Percentiles rank a stretch among this genome's conserved stretches.
phyloP scores from a whole-genome alignment of 2,329 filamentous ascomycete genomes.

The Diaporthe sp. region DNA sequence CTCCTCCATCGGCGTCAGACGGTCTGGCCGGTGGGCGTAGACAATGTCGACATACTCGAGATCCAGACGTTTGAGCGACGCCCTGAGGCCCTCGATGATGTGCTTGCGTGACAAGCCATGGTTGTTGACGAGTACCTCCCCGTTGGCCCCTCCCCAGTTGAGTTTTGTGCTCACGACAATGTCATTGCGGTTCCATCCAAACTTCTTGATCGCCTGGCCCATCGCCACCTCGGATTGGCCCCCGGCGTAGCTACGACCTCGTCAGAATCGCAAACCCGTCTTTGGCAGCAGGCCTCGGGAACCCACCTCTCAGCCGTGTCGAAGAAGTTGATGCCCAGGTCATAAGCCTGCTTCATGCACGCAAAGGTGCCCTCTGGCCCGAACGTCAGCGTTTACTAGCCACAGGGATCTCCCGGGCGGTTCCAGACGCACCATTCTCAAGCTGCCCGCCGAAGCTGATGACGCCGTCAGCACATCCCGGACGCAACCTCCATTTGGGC shows the following conservation, averaged over 20 bases:
- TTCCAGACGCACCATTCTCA: conserved; percentile 46
- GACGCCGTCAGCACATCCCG: conserved; percentile 33
- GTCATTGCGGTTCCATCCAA: conserved; percentile 72
- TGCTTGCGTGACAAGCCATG: conserved; percentile 72
- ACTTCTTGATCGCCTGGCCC: conserved; percentile 72
- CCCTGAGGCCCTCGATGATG: conserved; percentile 71
- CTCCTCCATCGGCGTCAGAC: conserved; percentile 78
- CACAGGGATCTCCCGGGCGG: not conserved
- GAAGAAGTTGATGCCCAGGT: conserved; percentile 74
- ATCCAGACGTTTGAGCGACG: conserved; percentile 68
- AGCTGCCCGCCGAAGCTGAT: conserved; percentile 49
- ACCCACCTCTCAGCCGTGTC: conserved; percentile 66
- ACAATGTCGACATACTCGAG: conserved; percentile 77
- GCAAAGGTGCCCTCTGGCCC: conserved; percentile 68
- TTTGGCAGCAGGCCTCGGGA: not conserved
- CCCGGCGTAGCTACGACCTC: conserved; percentile 60
- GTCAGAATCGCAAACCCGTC: not conserved
- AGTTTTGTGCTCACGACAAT: conserved; percentile 74
- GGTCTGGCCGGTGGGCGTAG: conserved; percentile 78
- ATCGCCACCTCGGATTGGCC: conserved; percentile 76
- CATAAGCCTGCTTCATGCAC: conserved; percentile 74
- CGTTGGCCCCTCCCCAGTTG: conserved; percentile 74
- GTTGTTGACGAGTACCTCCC: conserved; percentile 73
- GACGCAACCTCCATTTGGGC: not conserved
- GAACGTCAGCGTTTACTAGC: conserved; percentile 4